phyloP scores from a whole-genome alignment of 1,284 basidiomycete genomes.

The Apiotrichum mycotoxinovorans region DNA sequence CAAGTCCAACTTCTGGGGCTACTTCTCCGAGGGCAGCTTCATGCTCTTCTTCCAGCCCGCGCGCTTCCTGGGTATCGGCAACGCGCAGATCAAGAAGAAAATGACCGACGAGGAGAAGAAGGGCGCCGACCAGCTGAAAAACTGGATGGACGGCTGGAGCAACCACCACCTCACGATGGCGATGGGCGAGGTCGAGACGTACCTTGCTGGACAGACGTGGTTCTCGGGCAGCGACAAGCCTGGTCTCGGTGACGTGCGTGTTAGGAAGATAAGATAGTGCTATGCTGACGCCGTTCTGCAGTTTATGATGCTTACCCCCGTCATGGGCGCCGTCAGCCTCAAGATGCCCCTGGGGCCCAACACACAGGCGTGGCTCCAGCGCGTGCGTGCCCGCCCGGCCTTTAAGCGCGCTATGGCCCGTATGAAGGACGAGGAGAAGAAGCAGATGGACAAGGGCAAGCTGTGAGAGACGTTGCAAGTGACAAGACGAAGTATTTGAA shows the following conservation, averaged over 20 bases:
- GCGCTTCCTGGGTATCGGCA: not conserved
- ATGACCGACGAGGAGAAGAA: not conserved
- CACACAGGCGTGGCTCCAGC: slow-evolving; percentile 11
- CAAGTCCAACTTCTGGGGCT: slow-evolving; percentile 7
- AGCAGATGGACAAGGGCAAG: slow-evolving; percentile 7
- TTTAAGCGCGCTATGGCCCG: slow-evolving; percentile 10
- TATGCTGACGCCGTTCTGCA: not conserved
- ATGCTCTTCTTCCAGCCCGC: slow-evolving; percentile 13
- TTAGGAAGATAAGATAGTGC: too few relatives aligned
- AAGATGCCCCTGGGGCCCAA: slow-evolving; percentile 7
- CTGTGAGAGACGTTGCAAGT: not conserved
- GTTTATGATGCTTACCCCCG: slow-evolving; percentile 13
- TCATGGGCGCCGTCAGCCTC: slow-evolving; percentile 4
- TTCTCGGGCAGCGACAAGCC: slow-evolving; percentile 11
- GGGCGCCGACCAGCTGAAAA: slow-evolving; percentile 5
- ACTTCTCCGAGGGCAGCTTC: slow-evolving; percentile 10
- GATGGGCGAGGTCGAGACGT: slow-evolving; percentile 7
- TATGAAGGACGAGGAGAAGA: slow-evolving; percentile 11
- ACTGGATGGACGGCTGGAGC: slow-evolving; percentile 5
- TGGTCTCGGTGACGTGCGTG: slow-evolving; percentile 8
- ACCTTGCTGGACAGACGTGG: not conserved
- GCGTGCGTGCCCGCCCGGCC: slow-evolving; percentile 13
- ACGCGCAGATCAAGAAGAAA: not conserved
- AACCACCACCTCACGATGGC: not conserved
- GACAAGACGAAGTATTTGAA: too few relatives aligned